These are phyloP conservation scores for Xerocomus tenax DNA, from an alignment of 1,284 basidiomycete species.

Conservation along the genomic window DNA sequence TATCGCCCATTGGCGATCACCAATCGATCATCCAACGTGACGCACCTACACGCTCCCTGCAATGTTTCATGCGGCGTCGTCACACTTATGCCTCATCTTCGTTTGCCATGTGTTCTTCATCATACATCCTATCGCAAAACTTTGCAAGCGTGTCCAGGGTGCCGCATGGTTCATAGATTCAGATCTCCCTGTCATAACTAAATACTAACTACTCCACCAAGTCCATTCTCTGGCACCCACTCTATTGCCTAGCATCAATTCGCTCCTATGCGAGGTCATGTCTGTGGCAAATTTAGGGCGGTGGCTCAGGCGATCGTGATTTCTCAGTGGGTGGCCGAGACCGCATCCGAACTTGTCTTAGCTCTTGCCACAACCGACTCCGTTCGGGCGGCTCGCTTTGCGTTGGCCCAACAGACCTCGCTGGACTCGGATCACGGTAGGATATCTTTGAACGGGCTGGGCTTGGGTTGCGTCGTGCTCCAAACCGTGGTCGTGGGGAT, in stretches of 20 bases:
- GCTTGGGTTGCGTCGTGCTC: slow-evolving; percentile 23
- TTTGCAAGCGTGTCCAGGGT: slow-evolving; percentile 10
- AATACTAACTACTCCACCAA: slow-evolving; percentile 9
- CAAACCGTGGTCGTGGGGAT: slow-evolving; percentile 24
- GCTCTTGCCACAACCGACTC: slow-evolving; percentile 51
- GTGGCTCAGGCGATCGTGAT: slow-evolving; percentile 33
- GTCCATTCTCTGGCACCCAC: slow-evolving; percentile 21
- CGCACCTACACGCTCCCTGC: slow-evolving; percentile 22
- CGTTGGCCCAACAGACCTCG: slow-evolving; percentile 20
- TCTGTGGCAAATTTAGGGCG: slow-evolving; percentile 29
- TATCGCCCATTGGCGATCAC: slow-evolving; percentile 13
- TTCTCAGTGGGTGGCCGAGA: slow-evolving; percentile 39
- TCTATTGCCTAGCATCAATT: slow-evolving; percentile 24
- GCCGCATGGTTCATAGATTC: slow-evolving; percentile 18
- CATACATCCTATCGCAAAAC: slow-evolving; percentile 5
- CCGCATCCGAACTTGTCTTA: slow-evolving; percentile 45
- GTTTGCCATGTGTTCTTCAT: slow-evolving; percentile 9
- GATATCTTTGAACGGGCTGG: slow-evolving; percentile 28
- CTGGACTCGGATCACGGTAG: slow-evolving; percentile 28
- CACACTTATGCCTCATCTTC: slow-evolving; percentile 5
- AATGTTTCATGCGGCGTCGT: slow-evolving; percentile 21
- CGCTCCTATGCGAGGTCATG: slow-evolving; percentile 13
- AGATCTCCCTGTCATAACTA: slow-evolving; percentile 10
- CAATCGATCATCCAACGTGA: slow-evolving; percentile 16
- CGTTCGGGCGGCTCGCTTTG: slow-evolving; percentile 34